A percentile compares a stretch with the other conserved stretches of the same genome.
phyloP scores from a whole-genome alignment of 768 basidiomycete genomes.

The Mycena latifolia region DNA sequence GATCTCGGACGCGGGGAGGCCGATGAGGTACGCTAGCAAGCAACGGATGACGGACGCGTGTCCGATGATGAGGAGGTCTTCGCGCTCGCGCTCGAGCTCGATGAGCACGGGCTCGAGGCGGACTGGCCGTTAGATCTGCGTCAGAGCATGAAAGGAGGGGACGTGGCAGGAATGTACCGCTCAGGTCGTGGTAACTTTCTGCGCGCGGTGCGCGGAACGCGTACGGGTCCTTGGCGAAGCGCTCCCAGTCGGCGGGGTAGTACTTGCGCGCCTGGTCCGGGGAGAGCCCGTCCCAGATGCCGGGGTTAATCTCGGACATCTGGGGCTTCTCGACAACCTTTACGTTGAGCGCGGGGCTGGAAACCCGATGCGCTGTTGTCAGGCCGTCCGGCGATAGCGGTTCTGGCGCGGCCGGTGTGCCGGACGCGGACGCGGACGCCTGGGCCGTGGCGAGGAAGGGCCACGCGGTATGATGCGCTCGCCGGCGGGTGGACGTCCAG shows the following conservation, averaged over 20 bases:
- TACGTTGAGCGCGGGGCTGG: slow-evolving; percentile 57
- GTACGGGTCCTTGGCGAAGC: slow-evolving; percentile 94
- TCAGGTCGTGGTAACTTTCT: slow-evolving; percentile 97
- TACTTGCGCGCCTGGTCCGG: slow-evolving; percentile 90
- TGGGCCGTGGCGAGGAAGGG: slow-evolving; percentile 75
- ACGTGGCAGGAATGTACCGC: slow-evolving; percentile 60
- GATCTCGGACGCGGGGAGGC: slow-evolving; percentile 94
- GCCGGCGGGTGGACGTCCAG: slow-evolving; percentile 95
- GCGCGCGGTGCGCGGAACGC: slow-evolving; percentile 92
- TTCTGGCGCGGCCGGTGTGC: slow-evolving; percentile 16
- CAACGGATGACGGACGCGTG: slow-evolving; percentile 98
- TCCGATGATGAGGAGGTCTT: slow-evolving; percentile 96
- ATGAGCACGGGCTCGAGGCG: slow-evolving; percentile 94
- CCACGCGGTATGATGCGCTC: slow-evolving; percentile 97
- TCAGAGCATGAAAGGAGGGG: slow-evolving; percentile 20
- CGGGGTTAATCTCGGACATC: slow-evolving; percentile 99
- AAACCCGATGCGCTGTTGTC: slow-evolving; percentile 17
- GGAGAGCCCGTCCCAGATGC: slow-evolving; percentile 95
- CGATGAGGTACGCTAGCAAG: slow-evolving; percentile 92
- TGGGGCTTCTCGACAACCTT: slow-evolving; percentile 96
- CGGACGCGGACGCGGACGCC: slow-evolving; percentile 31
- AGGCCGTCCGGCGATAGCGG: slow-evolving; percentile 27
- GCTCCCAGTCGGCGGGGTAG: slow-evolving; percentile 95
- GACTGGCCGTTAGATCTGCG: slow-evolving; percentile 62
- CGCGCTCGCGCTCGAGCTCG: slow-evolving; percentile 94